Evolutionary conservation across 257 asterid genomes (phyloP).

Genomic region (Solanum peruvianum): DNA sequence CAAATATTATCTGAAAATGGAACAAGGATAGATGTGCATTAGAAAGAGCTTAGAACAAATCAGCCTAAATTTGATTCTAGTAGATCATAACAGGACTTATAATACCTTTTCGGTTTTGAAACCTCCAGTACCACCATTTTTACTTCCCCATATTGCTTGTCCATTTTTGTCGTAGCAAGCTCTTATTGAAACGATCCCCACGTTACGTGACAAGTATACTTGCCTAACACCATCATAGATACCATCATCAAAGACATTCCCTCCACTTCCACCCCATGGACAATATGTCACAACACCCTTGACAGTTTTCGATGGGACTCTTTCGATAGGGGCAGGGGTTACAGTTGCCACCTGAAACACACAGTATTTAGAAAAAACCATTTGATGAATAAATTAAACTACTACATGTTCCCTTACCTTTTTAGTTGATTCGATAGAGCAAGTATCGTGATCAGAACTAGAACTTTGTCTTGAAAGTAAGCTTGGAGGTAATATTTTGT

Average conservation of each 20-base stretch:
- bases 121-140: slow-evolving; percentile 66
- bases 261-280: slow-evolving; percentile 81
- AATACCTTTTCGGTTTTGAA: slow-evolving; percentile 50
- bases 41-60: not conserved
- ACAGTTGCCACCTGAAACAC: slow-evolving; percentile 13
- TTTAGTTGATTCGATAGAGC: slow-evolving; percentile 16
- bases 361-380: not conserved
- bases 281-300: slow-evolving; percentile 44
- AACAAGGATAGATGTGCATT: not conserved
- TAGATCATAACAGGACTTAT: not conserved
- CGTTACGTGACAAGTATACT: slow-evolving; percentile 47
- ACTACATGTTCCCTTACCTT: slow-evolving; percentile 8
- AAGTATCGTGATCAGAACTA: slow-evolving; percentile 8
- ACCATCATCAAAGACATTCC: slow-evolving; percentile 66
- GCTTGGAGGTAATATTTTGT: not conserved
- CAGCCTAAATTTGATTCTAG: not conserved
- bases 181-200: slow-evolving; percentile 45
- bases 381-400: not conserved
- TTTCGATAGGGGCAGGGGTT: slow-evolving; percentile 20
- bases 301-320: slow-evolving; percentile 19
- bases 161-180: slow-evolving; percentile 54
- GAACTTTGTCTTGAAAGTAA: slow-evolving; percentile 8
- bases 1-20: slow-evolving; percentile 35
- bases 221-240: slow-evolving; percentile 56
- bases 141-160: slow-evolving; percentile 57